These are phyloP conservation scores for Piloderma croceum DNA, from an alignment of 768 basidiomycete species.

Conservation along the genomic window DNA sequence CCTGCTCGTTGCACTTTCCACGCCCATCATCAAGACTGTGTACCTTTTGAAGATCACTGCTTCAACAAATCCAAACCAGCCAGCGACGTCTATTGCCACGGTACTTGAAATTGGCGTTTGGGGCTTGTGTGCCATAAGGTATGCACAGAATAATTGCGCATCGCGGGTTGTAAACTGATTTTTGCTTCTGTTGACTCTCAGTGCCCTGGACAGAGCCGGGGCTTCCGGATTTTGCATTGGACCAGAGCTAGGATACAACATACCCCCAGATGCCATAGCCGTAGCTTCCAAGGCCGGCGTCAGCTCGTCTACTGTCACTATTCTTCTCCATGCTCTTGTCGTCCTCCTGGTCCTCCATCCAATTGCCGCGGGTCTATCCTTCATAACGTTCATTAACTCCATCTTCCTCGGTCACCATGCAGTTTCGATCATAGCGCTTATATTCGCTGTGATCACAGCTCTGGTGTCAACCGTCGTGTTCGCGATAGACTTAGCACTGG, in stretches of 20 bases:
- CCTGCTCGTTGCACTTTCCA: constrained; percentile 68
- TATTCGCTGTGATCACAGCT: constrained; percentile 26
- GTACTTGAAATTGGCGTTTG: constrained; percentile 73
- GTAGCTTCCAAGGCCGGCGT: constrained; percentile 40
- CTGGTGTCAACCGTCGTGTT: constrained; percentile 51
- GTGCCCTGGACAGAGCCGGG: too few relatives aligned
- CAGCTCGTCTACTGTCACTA: constrained; percentile 36
- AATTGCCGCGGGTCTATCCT: constrained; percentile 53
- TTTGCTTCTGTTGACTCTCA: too few relatives aligned
- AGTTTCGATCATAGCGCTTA: neutral
- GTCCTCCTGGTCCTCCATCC: constrained; percentile 65
- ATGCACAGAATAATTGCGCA: constrained; percentile 7
- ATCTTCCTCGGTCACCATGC: constrained; percentile 47
- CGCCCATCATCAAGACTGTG: constrained; percentile 67
- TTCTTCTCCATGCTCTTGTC: constrained; percentile 45
- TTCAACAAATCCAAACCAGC: constrained; percentile 20
- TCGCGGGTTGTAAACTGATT: too few relatives aligned
- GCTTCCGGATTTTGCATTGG: constrained; percentile 63
- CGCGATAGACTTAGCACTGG: constrained; percentile 57
- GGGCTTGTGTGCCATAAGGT: constrained; percentile 72
- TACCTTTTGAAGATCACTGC: constrained; percentile 49
- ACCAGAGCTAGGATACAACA: constrained; percentile 63
- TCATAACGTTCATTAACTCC: constrained; percentile 46
- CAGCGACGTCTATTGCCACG: constrained; percentile 49
- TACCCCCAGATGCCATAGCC: constrained; percentile 46